phyloP scores from a whole-genome alignment of 1,284 basidiomycete species.

The Heterobasidion annosum region DNA sequence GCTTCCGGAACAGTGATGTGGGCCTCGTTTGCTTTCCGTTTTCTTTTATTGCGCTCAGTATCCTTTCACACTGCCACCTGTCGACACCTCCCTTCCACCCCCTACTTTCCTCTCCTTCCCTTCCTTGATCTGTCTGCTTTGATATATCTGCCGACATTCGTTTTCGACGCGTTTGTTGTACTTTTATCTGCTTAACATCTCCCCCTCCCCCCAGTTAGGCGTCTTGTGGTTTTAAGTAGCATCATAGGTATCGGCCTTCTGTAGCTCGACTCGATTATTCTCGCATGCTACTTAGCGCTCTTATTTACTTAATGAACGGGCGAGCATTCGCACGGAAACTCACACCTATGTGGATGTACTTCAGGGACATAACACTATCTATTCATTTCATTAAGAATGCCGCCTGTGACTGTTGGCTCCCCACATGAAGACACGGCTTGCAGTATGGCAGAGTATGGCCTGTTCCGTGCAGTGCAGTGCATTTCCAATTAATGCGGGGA shows the following conservation, averaged over 20 bases:
- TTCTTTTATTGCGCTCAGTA: not conserved
- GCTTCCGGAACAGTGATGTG: conserved; percentile 1
- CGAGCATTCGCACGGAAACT: not conserved
- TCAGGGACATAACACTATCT: no score
- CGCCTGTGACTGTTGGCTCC: no score
- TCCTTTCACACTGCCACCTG: not conserved
- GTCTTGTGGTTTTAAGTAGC: no score
- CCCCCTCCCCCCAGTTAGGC: no score
- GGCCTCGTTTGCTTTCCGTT: not conserved
- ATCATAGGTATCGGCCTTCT: not conserved
- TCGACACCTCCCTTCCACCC: not conserved
- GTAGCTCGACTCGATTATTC: not conserved
- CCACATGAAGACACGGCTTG: no score
- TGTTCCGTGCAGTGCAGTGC: no score
- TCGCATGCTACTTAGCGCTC: not conserved
- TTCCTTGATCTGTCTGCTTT: not conserved
- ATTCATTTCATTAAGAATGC: no score
- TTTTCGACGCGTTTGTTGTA: conserved; percentile 1
- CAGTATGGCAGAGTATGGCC: no score
- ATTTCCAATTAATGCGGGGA: no score
- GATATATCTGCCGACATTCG: conserved; percentile 2
- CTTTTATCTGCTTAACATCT: not conserved
- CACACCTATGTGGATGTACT: no score
- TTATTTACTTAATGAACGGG: not conserved
- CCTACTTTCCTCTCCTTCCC: not conserved